Conservation (phyloP, 2,329 filamentous ascomycete genomes). For the Colletotrichum simmondsii region DNA sequence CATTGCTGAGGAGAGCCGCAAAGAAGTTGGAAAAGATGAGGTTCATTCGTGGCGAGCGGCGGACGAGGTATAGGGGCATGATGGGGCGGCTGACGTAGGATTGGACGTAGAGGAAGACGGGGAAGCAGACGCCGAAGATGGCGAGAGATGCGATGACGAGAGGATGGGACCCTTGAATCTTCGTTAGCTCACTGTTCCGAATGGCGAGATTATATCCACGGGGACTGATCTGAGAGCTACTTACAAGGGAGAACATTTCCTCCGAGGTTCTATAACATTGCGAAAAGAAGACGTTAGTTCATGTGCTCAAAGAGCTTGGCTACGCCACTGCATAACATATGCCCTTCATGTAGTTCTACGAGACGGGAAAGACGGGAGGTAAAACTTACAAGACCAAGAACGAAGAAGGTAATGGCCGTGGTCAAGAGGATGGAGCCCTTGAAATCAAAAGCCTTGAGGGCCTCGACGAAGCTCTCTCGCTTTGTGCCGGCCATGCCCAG, state of each 20-base stretch:
- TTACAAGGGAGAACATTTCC: conserved; percentile 59
- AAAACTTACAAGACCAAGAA: conserved; percentile 64
- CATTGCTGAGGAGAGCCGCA: conserved; percentile 62
- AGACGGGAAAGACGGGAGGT: too few species aligned
- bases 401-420: conserved; percentile 64
- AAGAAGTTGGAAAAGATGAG: conserved; percentile 67
- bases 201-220: too few species aligned
- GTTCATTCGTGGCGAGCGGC: conserved; percentile 62
- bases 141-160: conserved; percentile 63
- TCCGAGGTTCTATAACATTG: conserved; percentile 61
- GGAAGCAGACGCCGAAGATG: conserved; percentile 59
- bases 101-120: conserved; percentile 64
- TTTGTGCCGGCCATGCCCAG: conserved; percentile 59
- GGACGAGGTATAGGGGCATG: conserved; percentile 68
- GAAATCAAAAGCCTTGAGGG: conserved; percentile 67
- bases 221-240: too few species aligned
- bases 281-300: conserved; percentile 1
- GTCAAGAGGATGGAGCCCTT: conserved; percentile 65
- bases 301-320: not conserved
- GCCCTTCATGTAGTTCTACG: too few species aligned
- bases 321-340: not conserved
- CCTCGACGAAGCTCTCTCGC: conserved; percentile 56
- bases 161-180: conserved; percentile 63
- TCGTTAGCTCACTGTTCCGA: conserved; percentile 14
- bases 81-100: conserved; percentile 63